phyloP scores from a whole-genome alignment of 768 basidiomycete species.

The Solioccasus polychromus region DNA sequence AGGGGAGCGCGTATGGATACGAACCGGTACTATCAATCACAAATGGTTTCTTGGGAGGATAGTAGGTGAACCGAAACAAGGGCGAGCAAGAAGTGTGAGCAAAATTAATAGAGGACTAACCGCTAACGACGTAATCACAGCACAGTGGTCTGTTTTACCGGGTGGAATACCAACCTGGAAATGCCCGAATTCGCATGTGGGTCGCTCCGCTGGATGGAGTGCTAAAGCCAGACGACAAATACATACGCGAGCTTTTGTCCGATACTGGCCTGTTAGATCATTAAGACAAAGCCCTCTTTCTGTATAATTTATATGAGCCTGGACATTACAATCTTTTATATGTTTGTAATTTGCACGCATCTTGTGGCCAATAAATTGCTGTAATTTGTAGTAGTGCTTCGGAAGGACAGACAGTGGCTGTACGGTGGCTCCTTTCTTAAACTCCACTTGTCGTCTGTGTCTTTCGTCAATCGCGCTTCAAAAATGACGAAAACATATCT shows the following conservation, averaged over 20 bases:
- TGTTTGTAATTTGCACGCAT: no score
- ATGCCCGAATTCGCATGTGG: constrained; percentile 48
- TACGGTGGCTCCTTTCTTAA: constrained; percentile 26
- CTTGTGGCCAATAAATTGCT: constrained; percentile 3
- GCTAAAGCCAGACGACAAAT: constrained; percentile 55
- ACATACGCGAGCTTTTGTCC: constrained; percentile 45
- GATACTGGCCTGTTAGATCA: constrained; percentile 45
- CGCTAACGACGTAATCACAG: constrained; percentile 27
- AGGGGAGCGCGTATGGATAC: constrained; percentile 52
- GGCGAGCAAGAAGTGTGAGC: constrained; percentile 47
- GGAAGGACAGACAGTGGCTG: neutral
- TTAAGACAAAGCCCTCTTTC: no score
- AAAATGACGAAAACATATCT: constrained; percentile 84
- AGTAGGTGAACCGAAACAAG: constrained; percentile 41
- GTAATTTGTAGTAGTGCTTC: neutral
- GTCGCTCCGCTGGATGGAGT: constrained; percentile 65
- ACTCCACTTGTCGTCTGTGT: neutral
- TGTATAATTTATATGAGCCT: no score
- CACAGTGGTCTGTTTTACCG: constrained; percentile 52
- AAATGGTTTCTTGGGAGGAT: constrained; percentile 53
- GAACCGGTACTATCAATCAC: constrained; percentile 43
- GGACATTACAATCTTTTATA: no score
- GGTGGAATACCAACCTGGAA: constrained; percentile 42
- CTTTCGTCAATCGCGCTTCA: constrained; percentile 16
- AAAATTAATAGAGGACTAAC: neutral